Percentiles rank a stretch among this genome's conserved stretches.
Evolutionary conservation across 163 green algal species (phyloP).

Genomic region (Scenedesmus sp.): DNA sequence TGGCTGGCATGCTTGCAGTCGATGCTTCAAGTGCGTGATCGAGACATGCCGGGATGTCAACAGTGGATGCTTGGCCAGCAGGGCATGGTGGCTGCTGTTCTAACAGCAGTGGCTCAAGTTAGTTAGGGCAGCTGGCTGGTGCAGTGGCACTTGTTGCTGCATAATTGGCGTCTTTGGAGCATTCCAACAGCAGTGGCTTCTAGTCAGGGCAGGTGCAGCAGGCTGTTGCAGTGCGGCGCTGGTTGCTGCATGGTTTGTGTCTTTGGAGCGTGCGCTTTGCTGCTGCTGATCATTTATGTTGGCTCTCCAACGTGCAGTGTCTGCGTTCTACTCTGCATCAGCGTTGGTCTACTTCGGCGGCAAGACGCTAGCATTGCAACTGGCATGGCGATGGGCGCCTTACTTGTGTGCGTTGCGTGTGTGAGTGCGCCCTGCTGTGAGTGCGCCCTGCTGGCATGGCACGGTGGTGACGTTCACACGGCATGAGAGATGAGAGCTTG

Average conservation of each 20-base stretch:
- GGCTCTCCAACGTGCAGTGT: neutral
- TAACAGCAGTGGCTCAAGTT: no score
- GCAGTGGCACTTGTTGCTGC: no score
- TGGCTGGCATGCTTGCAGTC: conserved; percentile 31
- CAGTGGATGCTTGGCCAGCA: neutral
- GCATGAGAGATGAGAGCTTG: neutral
- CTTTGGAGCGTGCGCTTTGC: no score
- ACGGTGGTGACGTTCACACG: neutral
- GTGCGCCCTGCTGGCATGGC: neutral
- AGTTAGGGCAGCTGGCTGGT: neutral
- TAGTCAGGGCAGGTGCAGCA: no score
- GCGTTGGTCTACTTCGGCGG: neutral
- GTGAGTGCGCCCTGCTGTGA: no score
- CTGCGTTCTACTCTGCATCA: no score
- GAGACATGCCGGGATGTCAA: neutral
- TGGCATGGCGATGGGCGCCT: neutral
- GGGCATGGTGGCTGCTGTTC: neutral
- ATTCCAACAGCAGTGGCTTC: no score
- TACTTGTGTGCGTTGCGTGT: no score
- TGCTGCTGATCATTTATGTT: no score
- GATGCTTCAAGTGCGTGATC: neutral
- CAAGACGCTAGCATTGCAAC: neutral
- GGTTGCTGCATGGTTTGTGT: no score
- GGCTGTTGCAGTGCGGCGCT: no score
- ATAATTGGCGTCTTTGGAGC: no score